A percentile compares a stretch with the other conserved stretches of the same genome.
phyloP scores from a whole-genome alignment of 2,329 filamentous ascomycete genomes.

The Pyrenophora seminiperda region DNA sequence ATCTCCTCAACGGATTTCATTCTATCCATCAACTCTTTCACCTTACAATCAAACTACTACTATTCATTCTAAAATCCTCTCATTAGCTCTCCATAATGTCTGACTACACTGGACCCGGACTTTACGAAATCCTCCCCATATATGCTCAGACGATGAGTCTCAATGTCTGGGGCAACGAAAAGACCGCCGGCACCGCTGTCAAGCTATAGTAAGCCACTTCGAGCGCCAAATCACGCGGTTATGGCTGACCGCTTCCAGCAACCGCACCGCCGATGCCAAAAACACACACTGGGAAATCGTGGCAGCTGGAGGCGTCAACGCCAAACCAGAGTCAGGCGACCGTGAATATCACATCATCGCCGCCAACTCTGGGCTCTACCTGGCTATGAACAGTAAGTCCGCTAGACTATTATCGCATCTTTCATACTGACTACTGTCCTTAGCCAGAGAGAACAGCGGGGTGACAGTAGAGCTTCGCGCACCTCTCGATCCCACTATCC shows the following conservation, averaged over 20 bases:
- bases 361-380: constrained; percentile 4
- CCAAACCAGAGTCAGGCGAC: constrained; percentile 3
- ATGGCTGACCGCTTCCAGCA: background rate
- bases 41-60: too few relatives aligned
- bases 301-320: background rate
- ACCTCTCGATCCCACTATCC: background rate
- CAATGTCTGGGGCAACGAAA: background rate
- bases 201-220: constrained; percentile 1
- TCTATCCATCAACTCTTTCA: too few relatives aligned
- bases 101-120: constrained; percentile 5
- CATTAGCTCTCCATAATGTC: background rate
- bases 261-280: background rate
- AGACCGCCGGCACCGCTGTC: background rate
- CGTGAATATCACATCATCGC: constrained; percentile 10
- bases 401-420: background rate
- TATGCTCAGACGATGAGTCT: background rate
- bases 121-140: constrained; percentile 1
- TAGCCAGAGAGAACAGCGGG: background rate
- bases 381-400: background rate
- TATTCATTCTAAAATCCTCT: too few relatives aligned
- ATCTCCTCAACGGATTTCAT: too few relatives aligned
- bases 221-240: too few relatives aligned
- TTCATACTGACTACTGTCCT: background rate
- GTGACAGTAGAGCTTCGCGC: background rate
- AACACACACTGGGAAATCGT: constrained; percentile 6